Conservation (phyloP, 192 early-diverging fungal genomes). For the Coemansia sp. region DNA sequence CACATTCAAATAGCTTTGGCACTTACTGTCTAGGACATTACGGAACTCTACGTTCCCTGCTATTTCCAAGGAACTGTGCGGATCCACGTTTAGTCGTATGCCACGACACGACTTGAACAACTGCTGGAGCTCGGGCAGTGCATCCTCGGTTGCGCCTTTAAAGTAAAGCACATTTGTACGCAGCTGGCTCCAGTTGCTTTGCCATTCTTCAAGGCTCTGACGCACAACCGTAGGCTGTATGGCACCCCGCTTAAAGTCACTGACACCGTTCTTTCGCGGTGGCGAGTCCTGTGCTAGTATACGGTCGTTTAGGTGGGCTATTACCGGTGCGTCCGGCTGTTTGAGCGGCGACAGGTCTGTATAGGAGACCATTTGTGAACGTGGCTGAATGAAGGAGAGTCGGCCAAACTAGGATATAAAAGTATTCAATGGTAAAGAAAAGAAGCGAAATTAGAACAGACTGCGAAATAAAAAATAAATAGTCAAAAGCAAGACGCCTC, state of each 20-base stretch:
- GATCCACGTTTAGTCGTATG: constrained; percentile 49
- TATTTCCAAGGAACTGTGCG: constrained; percentile 27
- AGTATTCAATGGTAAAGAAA: not conserved
- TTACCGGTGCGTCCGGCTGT: constrained; percentile 43
- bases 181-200: constrained; percentile 28
- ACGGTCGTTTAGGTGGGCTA: constrained; percentile 40
- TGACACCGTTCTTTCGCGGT: not conserved
- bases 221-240: constrained; percentile 4
- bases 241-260: not conserved
- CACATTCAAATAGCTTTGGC: not conserved
- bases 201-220: constrained; percentile 27
- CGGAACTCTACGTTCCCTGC: constrained; percentile 51
- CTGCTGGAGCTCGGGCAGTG: constrained; percentile 45
- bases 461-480: not conserved
- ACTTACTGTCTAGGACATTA: constrained; percentile 50
- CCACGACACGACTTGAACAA: constrained; percentile 46
- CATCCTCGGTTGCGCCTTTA: constrained; percentile 41
- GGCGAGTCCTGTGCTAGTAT: constrained; percentile 8
- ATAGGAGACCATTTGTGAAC: constrained; percentile 39
- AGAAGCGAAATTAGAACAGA: not conserved
- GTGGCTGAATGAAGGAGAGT: not conserved
- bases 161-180: constrained; percentile 44
- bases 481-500: not conserved
- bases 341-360: constrained; percentile 48
- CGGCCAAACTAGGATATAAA: not conserved